Conservation (phyloP, 345 rosid genomes). For the Diplotaxis tenuifolia region DNA sequence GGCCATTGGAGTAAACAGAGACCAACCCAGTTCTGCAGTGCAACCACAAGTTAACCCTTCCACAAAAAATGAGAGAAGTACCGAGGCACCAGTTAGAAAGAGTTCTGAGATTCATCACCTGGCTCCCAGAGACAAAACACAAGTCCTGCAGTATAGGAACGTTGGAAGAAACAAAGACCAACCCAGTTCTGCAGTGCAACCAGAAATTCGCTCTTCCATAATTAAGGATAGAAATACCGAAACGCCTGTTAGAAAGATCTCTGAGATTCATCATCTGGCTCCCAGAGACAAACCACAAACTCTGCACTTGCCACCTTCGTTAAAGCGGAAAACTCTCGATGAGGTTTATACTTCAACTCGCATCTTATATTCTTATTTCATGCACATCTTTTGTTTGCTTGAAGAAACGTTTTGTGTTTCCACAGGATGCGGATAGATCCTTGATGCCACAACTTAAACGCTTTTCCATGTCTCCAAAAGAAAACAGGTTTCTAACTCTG, state of each 20-base stretch:
- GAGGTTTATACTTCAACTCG: constrained; percentile 32
- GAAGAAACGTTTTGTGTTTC: not conserved
- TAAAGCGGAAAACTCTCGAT: constrained; percentile 67
- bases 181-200: constrained; percentile 32
- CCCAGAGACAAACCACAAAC: constrained; percentile 37
- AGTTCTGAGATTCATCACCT: constrained; percentile 27
- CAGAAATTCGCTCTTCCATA: constrained; percentile 38
- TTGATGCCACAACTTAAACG: constrained; percentile 54
- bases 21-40: constrained; percentile 35
- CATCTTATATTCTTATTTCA: not conserved
- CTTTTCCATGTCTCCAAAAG: constrained; percentile 51
- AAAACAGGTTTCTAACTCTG: constrained; percentile 50
- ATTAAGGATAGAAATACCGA: constrained; percentile 39
- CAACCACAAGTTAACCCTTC: constrained; percentile 38
- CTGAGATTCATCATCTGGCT: constrained; percentile 32
- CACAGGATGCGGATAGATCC: constrained; percentile 50
- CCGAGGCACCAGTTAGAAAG: constrained; percentile 31
- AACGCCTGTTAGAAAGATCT: constrained; percentile 25
- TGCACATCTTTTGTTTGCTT: not conserved
- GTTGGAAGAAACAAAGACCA: constrained; percentile 40
- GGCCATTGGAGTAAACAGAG: constrained; percentile 37
- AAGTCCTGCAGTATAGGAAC: constrained; percentile 15
- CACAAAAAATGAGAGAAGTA: constrained; percentile 38
- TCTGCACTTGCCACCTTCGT: constrained; percentile 40
- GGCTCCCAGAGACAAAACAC: constrained; percentile 37